A percentile compares a stretch with the other conserved stretches of the same genome.
phyloP scores from a whole-genome alignment of 2,329 filamentous ascomycete genomes.

The Zasmidium citrigriseum region DNA sequence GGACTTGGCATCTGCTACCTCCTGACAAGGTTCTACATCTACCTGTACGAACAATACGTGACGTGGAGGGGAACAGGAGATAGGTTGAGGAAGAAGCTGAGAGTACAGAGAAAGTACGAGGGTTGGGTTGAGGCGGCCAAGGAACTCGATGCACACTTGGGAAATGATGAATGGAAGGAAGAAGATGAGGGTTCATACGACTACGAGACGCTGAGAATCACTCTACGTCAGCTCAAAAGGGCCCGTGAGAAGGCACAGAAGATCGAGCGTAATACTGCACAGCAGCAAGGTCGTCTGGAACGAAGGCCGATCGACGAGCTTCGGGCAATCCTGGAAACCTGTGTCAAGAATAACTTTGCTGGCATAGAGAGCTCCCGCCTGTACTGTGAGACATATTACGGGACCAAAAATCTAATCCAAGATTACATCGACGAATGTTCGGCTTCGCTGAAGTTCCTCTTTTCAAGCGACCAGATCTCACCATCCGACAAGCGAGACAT shows the following conservation, averaged over 20 bases:
- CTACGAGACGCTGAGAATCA: slow-evolving; percentile 75
- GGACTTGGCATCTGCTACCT: slow-evolving; percentile 75
- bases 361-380: slow-evolving; percentile 89
- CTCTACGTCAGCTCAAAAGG: slow-evolving; percentile 73
- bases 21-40: slow-evolving; percentile 84
- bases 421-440: slow-evolving; percentile 85
- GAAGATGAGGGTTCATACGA: slow-evolving; percentile 78
- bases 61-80: slow-evolving; percentile 84
- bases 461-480: slow-evolving; percentile 66
- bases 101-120: slow-evolving; percentile 70
- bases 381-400: slow-evolving; percentile 98
- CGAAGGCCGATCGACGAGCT: slow-evolving; percentile 70
- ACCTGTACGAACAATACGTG: slow-evolving; percentile 85
- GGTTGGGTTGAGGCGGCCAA: slow-evolving; percentile 83
- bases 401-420: slow-evolving; percentile 93
- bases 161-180: slow-evolving; percentile 78
- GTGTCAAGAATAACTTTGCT: slow-evolving; percentile 96
- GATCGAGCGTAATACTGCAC: slow-evolving; percentile 52
- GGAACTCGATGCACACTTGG: slow-evolving; percentile 76
- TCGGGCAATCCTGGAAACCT: slow-evolving; percentile 77
- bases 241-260: slow-evolving; percentile 56
- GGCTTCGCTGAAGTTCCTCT: slow-evolving; percentile 66
- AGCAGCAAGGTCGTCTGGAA: slow-evolving; percentile 28
- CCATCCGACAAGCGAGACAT: slow-evolving; percentile 74
- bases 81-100: slow-evolving; percentile 68